Percentiles rank a stretch among this genome's conserved stretches.
Conservation (phyloP, 1,139 yeast genomes). For the Kurtzmaniella quercitrusa region DNA sequence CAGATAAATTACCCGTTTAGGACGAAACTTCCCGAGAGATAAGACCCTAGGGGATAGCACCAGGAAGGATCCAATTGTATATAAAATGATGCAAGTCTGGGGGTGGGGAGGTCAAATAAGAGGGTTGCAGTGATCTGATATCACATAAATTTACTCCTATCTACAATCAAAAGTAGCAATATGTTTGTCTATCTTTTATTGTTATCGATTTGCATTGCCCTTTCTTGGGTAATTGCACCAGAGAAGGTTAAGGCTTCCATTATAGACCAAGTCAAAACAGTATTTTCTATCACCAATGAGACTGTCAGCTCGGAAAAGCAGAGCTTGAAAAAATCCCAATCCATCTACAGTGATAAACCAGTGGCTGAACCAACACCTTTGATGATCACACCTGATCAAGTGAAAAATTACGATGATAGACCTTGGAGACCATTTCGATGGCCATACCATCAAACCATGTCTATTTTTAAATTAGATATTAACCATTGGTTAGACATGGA, state of each 20-base stretch:
- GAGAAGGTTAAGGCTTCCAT: neutral
- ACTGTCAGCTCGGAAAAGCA: slow-evolving; percentile 7
- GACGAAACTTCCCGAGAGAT: slow-evolving; percentile 8
- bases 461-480: slow-evolving; percentile 61
- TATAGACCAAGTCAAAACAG: neutral
- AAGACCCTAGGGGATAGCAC: neutral
- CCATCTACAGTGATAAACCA: slow-evolving; percentile 9
- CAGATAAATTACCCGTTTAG: slow-evolving; percentile 5
- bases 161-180: too few relatives aligned
- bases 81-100: neutral
- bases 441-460: slow-evolving; percentile 82
- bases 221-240: neutral
- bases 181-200: neutral
- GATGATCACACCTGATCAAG: slow-evolving; percentile 63
- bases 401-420: slow-evolving; percentile 60
- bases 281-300: neutral
- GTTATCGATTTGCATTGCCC: neutral
- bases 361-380: slow-evolving; percentile 56
- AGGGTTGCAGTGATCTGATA: too few relatives aligned
- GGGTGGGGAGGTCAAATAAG: too few relatives aligned
- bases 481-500: slow-evolving; percentile 83
- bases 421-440: slow-evolving; percentile 81
- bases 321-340: slow-evolving; percentile 4
- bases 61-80: neutral
- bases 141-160: too few relatives aligned